Evolutionary conservation across 768 basidiomycete genomes (phyloP).

Genomic region (Boletus coccyginus): DNA sequence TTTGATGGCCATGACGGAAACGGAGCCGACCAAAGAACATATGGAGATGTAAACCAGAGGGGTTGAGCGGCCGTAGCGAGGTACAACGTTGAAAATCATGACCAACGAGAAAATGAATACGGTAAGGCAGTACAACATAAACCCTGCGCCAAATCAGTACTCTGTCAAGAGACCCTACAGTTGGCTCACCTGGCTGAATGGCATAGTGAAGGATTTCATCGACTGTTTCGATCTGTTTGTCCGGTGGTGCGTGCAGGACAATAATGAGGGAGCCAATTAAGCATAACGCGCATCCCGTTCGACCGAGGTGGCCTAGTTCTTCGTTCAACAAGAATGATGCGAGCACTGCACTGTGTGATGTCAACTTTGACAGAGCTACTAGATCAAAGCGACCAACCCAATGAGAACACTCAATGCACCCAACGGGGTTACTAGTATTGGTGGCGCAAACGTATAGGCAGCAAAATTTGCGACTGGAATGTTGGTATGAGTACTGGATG

Average conservation of each 20-base stretch:
- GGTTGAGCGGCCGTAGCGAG: slow-evolving; percentile 81
- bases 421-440: slow-evolving; percentile 97
- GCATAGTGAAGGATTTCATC: slow-evolving; percentile 92
- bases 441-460: slow-evolving; percentile 96
- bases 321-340: slow-evolving; percentile 93
- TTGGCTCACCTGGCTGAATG: slow-evolving; percentile 77
- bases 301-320: slow-evolving; percentile 90
- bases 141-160: slow-evolving; percentile 52
- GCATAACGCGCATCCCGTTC: slow-evolving; percentile 81
- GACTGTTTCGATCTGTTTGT: slow-evolving; percentile 89
- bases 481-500: not conserved
- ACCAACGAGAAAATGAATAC: slow-evolving; percentile 77
- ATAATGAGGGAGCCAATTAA: slow-evolving; percentile 90
- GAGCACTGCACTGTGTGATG: slow-evolving; percentile 70
- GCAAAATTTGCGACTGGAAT: slow-evolving; percentile 81
- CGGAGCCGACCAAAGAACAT: slow-evolving; percentile 92
- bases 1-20: slow-evolving; percentile 99
- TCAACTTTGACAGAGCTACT: slow-evolving; percentile 3
- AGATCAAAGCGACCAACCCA: slow-evolving; percentile 55
- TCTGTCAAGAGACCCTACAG: not conserved
- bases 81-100: slow-evolving; percentile 86
- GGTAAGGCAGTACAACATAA: slow-evolving; percentile 85
- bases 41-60: slow-evolving; percentile 95
- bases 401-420: slow-evolving; percentile 95
- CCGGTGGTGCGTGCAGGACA: slow-evolving; percentile 93